phyloP scores from a whole-genome alignment of 2,329 filamentous ascomycete genomes.

The Colletotrichum paranaense region DNA sequence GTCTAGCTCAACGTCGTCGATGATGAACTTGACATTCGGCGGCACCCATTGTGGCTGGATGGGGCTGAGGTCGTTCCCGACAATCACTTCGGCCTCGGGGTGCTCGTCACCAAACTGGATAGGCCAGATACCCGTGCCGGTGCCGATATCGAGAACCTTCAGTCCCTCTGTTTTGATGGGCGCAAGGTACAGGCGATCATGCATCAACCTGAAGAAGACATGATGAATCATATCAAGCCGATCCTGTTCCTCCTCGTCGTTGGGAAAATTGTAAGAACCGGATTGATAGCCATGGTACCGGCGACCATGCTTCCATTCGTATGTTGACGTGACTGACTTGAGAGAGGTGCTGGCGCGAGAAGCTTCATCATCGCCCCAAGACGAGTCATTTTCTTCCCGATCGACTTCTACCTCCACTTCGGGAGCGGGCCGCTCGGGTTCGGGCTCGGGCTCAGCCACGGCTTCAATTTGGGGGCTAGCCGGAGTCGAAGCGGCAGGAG shows the following conservation, averaged over 20 bases:
- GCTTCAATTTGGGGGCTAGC: background rate
- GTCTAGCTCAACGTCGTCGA: constrained; percentile 40
- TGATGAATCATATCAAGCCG: background rate
- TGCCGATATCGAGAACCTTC: background rate
- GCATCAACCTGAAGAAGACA: background rate
- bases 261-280: constrained; percentile 42
- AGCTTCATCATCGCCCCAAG: constrained; percentile 2
- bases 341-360: constrained; percentile 22
- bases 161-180: background rate
- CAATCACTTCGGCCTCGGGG: constrained; percentile 40
- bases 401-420: constrained; percentile 26
- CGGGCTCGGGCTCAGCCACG: background rate
- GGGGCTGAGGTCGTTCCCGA: constrained; percentile 48
- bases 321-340: constrained; percentile 7
- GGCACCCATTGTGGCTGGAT: constrained; percentile 41
- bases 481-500: constrained; percentile 4
- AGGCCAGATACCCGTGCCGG: background rate
- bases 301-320: constrained; percentile 29
- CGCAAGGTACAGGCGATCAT: background rate
- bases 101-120: constrained; percentile 3
- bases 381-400: constrained; percentile 9
- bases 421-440: background rate
- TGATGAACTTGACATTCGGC: constrained; percentile 41
- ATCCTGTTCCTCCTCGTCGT: background rate
- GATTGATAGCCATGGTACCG: constrained; percentile 30